Evolutionary conservation across 2,329 filamentous ascomycete species (phyloP).

Genomic region (Fusarium coffeatum): DNA sequence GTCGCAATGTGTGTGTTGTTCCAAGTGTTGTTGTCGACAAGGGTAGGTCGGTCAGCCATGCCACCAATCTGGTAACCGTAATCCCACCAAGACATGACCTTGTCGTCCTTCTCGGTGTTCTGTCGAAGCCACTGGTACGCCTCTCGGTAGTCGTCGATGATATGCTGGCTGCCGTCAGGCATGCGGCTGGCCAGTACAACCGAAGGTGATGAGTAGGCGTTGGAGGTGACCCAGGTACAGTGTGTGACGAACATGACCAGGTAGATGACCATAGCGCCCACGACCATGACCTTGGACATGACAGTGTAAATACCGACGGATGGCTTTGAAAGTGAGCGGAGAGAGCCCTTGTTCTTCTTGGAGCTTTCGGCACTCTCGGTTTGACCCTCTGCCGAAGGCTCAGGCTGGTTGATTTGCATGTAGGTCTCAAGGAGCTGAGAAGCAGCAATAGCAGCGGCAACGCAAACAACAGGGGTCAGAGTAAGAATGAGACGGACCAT

Average conservation of each 20-base stretch:
- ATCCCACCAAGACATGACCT: slow-evolving; percentile 99
- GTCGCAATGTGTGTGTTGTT: slow-evolving; percentile 99
- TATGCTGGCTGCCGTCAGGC: slow-evolving; percentile 95
- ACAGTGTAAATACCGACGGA: slow-evolving; percentile 85
- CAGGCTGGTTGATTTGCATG: slow-evolving; percentile 73
- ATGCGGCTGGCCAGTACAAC: slow-evolving; percentile 93
- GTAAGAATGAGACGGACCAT: slow-evolving; percentile 99
- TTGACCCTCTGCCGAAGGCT: slow-evolving; percentile 57
- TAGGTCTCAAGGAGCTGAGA: slow-evolving; percentile 92
- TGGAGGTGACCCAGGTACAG: slow-evolving; percentile 99
- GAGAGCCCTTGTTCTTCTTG: slow-evolving; percentile 66
- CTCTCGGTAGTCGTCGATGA: slow-evolving; percentile 99
- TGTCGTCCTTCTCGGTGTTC: slow-evolving; percentile 93
- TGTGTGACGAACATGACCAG: slow-evolving; percentile 94
- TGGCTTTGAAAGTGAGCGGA: slow-evolving; percentile 78
- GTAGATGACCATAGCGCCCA: slow-evolving; percentile 78
- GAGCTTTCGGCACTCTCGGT: slow-evolving; percentile 60
- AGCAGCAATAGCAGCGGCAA: slow-evolving; percentile 87
- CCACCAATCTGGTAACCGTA: slow-evolving; percentile 99
- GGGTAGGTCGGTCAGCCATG: slow-evolving; percentile 96
- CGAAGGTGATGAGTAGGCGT: slow-evolving; percentile 97
- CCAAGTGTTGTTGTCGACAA: slow-evolving; percentile 99
- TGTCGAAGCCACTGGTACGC: slow-evolving; percentile 99
- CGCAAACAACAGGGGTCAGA: slow-evolving; percentile 94
- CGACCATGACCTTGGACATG: slow-evolving; percentile 82